These are phyloP conservation scores for Solanum etuberosum DNA, from an alignment of 257 asterid genomes.

Conservation along the genomic window DNA sequence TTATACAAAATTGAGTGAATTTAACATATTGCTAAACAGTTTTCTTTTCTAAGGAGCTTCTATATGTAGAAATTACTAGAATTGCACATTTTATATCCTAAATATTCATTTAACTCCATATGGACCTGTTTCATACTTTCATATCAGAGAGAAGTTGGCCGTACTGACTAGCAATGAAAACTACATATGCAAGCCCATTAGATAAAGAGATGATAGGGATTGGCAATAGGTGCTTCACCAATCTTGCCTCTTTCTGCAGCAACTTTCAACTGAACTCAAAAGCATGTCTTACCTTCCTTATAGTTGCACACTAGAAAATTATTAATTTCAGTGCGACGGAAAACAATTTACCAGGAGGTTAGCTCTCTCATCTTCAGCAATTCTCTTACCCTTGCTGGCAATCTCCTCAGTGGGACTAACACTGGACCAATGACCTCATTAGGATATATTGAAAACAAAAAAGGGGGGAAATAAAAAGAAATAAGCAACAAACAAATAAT, in stretches of 20 bases:
- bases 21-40: not conserved
- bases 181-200: not conserved
- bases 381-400: slow-evolving; percentile 18
- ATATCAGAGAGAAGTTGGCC: not conserved
- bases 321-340: not conserved
- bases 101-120: not conserved
- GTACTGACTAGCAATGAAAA: not conserved
- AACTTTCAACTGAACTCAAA: not conserved
- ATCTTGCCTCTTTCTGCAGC: not conserved
- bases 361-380: slow-evolving; percentile 58
- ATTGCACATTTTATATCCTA: not conserved
- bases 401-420: slow-evolving; percentile 56
- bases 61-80: not conserved
- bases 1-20: not conserved
- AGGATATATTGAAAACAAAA: not conserved
- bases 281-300: not conserved
- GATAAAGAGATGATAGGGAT: not conserved
- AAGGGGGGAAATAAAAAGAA: not conserved
- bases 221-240: not conserved
- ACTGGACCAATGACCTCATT: slow-evolving; percentile 21
- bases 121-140: not conserved
- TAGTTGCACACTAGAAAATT: not conserved
- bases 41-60: not conserved
- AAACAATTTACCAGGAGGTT: slow-evolving; percentile 49
- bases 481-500: not conserved